Percentiles rank a stretch among this genome's conserved stretches.
Conservation (phyloP, 2,329 filamentous ascomycete genomes). For the Xylariales sp. region DNA sequence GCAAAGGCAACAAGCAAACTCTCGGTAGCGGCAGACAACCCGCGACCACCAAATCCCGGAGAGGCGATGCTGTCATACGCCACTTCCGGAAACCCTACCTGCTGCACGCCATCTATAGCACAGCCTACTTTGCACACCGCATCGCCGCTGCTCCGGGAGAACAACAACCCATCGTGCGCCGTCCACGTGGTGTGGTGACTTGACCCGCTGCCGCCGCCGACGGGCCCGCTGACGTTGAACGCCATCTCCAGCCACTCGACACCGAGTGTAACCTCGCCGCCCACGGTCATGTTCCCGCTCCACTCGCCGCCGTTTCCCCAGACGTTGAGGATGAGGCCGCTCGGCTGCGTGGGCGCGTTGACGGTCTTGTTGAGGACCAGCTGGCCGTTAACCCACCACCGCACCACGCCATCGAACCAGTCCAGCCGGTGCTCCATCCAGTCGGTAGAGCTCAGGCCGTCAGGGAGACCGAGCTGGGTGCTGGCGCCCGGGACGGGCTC, state of each 20-base stretch:
- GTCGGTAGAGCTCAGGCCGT: background rate
- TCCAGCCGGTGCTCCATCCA: constrained; percentile 2
- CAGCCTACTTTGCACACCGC: background rate
- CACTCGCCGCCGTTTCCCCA: background rate
- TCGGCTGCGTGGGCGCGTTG: background rate
- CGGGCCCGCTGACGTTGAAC: background rate
- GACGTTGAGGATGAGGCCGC: background rate
- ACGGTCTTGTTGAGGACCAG: background rate
- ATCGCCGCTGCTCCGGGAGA: too few relatives aligned
- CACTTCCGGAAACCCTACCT: background rate
- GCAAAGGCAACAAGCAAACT: too few relatives aligned
- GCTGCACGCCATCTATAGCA: background rate
- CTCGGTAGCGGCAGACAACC: too few relatives aligned
- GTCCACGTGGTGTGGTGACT: background rate
- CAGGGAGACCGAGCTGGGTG: background rate
- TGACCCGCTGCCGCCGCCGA: too few relatives aligned
- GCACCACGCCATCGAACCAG: background rate
- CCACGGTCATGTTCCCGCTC: constrained; percentile 2
- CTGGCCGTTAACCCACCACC: background rate
- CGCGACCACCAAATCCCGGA: too few relatives aligned
- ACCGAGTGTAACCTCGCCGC: background rate
- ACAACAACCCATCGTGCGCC: too few relatives aligned
- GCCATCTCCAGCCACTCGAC: background rate
- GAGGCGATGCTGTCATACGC: background rate
- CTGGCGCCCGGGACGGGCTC: background rate